phyloP scores from a whole-genome alignment of 2,329 filamentous ascomycete species.

The Plenodomus biglobosus region DNA sequence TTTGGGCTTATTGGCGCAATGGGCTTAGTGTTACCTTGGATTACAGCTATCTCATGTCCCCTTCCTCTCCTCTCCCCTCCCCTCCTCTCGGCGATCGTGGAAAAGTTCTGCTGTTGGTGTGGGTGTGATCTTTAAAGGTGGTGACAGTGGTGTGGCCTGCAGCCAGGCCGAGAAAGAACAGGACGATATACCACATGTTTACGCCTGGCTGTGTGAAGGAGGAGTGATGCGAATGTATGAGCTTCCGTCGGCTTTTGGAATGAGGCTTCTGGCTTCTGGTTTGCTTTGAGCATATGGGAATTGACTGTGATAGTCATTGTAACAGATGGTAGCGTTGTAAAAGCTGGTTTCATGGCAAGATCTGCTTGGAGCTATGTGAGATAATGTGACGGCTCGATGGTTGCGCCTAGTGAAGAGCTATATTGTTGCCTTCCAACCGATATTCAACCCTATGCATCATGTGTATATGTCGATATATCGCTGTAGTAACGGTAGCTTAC shows the following conservation, averaged over 20 bases:
- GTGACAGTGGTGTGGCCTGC: constrained; percentile 1
- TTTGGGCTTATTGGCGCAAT: constrained; percentile 36
- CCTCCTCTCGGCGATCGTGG: constrained; percentile 1
- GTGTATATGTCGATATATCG: too few relatives aligned
- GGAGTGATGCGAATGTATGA: background rate
- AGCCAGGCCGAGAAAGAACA: background rate
- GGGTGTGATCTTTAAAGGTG: constrained; percentile 10
- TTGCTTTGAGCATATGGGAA: background rate
- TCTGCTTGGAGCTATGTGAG: background rate
- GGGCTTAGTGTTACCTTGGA: constrained; percentile 33
- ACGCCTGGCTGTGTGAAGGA: constrained; percentile 7
- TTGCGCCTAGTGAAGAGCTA: background rate
- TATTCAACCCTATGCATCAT: background rate
- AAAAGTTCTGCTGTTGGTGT: constrained; percentile 17
- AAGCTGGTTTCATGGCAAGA: background rate
- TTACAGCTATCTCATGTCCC: constrained; percentile 24
- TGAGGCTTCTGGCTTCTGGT: background rate
- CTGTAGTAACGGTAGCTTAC: too few relatives aligned
- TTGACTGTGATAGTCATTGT: background rate
- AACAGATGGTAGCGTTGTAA: background rate
- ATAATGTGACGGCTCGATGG: background rate
- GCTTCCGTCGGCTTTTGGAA: background rate
- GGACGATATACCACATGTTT: constrained; percentile 17
- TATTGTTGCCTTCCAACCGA: background rate
- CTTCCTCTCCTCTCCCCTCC: constrained; percentile 14